Conservation (phyloP, 495 filamentous ascomycete genomes). For the Talaromyces adpressus region DNA sequence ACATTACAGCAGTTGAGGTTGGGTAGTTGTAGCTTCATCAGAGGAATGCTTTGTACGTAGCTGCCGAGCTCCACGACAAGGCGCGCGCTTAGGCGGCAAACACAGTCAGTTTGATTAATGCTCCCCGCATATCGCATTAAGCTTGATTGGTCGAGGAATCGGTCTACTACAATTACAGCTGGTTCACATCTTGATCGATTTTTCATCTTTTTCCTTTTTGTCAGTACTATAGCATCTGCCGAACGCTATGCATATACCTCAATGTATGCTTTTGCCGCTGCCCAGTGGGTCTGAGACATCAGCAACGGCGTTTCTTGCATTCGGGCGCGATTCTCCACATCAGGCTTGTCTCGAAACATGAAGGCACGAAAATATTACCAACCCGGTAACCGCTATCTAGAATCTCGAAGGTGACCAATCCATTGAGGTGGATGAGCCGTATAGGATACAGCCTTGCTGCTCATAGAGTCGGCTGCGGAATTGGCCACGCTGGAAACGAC, state of each 20-base stretch:
- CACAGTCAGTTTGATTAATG: neutral
- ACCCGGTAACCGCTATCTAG: neutral
- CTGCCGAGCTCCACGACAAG: neutral
- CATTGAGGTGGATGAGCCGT: neutral
- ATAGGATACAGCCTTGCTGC: neutral
- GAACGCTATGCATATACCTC: too few relatives aligned
- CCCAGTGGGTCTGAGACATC: too few relatives aligned
- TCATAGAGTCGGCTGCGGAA: neutral
- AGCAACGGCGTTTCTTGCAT: too few relatives aligned
- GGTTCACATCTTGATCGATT: too few relatives aligned
- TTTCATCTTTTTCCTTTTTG: too few relatives aligned
- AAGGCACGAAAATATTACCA: neutral
- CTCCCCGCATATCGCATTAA: neutral
- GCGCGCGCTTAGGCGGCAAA: neutral
- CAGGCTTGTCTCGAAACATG: too few relatives aligned
- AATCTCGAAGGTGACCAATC: neutral
- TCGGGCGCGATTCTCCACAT: too few relatives aligned
- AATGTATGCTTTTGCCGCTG: too few relatives aligned
- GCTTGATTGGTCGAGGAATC: neutral
- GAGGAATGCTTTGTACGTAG: neutral
- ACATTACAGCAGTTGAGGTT: neutral
- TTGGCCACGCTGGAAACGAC: neutral
- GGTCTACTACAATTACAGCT: too few relatives aligned
- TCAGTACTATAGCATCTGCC: too few relatives aligned
- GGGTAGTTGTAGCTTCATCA: neutral